Base-by-base conservation (phyloP, 106 monocot genomes). In the Hemerocallis citrina region DNA sequence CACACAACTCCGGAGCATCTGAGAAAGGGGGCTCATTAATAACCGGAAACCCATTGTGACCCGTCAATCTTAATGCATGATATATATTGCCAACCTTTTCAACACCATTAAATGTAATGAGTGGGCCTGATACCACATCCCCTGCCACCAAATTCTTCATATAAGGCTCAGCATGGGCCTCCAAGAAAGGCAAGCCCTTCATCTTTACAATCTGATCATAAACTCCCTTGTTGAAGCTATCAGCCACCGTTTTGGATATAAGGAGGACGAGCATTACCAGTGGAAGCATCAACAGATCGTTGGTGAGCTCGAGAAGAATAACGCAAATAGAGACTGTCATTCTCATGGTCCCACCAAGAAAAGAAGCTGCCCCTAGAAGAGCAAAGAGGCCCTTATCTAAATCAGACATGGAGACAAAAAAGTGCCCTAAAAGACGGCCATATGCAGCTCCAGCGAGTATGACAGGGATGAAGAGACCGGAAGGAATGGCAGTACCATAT, bases 291-390 rank as follows among this genome's bases (percentile, higher is more conserved):
- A 75, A 25, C 16, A 98, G 90, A 36, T 98, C 79, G 69, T 98
- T 98, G 13, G 96, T 98, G 48, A 98, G 91, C 72, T 98, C 96
- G 8, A 98, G 79, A 33, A 98, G 70, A 40, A 98, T 98, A 21
- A 98, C 79, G 22, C 96, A 98, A 34, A 91, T 72, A 3, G 96
- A 98, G 28, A 98, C 91, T 0, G 96, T 98, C 96, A 98, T 98
- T 41, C 96, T 77, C 96, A 98, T 98, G n/a, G 96, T 88, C 24
- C 96, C 96, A 19, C 87, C 96, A 5, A 98, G 76, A 55, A 98
- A 85, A 55, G 95, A 82, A 8, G 95, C 95, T 0, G 95, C 77
- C 5, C 95, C 95, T 13, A 96, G 78, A 23, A 98, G 72, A 7
- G 96, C 91, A 47, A 91, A 88, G 17, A 98, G 81, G 16, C 96